phyloP scores from a whole-genome alignment of 331 rosid species.

The Ulmus americana region DNA sequence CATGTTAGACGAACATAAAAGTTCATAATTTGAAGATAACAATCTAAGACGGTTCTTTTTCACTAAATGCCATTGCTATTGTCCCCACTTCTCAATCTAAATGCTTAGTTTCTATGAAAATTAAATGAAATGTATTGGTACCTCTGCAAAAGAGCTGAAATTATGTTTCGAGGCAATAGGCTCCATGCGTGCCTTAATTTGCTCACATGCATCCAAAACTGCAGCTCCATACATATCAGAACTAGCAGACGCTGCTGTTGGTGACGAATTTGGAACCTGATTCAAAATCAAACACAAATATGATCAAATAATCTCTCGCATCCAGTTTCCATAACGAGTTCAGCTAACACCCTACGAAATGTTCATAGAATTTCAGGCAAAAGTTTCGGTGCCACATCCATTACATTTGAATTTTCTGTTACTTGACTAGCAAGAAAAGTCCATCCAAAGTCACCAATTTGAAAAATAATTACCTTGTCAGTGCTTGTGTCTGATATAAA shows the following conservation, averaged over 20 bases:
- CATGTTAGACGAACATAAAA: too few relatives aligned
- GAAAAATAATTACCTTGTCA: constrained; percentile 59
- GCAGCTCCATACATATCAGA: constrained; percentile 96
- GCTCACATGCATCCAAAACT: constrained; percentile 90
- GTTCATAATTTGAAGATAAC: too few relatives aligned
- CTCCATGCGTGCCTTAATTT: constrained; percentile 76
- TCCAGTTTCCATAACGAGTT: not conserved
- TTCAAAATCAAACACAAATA: constrained; percentile 22
- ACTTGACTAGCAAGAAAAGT: not conserved
- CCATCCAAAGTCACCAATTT: not conserved
- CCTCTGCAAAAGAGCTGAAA: constrained; percentile 77
- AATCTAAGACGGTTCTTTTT: too few relatives aligned
- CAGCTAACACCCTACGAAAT: not conserved
- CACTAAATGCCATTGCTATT: too few relatives aligned
- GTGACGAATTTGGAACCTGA: constrained; percentile 88
- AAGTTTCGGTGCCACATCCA: not conserved
- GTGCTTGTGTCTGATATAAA: constrained; percentile 92
- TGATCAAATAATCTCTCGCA: not conserved
- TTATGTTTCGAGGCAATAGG: constrained; percentile 58
- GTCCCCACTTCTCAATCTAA: too few relatives aligned
- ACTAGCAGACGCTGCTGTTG: constrained; percentile 97
- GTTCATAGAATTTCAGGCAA: not conserved
- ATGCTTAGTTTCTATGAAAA: too few relatives aligned
- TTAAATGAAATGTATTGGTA: constrained; percentile 14
- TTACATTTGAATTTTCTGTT: not conserved